Percentiles rank a stretch among this genome's conserved stretches.
These are phyloP conservation scores for Lablab purpureus DNA, from an alignment of 306 rosid species.

Conservation along the genomic window DNA sequence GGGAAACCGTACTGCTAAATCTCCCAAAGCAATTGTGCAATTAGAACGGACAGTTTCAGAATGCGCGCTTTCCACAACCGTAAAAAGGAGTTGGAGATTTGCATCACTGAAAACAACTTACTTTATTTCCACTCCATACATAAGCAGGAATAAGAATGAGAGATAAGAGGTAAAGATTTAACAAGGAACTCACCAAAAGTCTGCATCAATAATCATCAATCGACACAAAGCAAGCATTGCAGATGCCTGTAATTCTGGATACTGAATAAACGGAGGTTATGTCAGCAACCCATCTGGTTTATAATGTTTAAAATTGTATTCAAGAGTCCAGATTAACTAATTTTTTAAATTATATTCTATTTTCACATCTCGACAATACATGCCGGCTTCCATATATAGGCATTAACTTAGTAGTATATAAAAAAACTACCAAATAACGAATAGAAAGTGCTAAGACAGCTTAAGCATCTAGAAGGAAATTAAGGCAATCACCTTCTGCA, in stretches of 20 bases:
- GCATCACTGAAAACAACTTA: conserved; percentile 65
- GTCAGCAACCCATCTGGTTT: background rate
- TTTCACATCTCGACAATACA: background rate
- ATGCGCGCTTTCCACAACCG: conserved; percentile 78
- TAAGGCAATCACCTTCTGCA: conserved; percentile 79
- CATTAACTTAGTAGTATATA: conserved; percentile 15
- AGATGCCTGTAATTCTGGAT: conserved; percentile 94
- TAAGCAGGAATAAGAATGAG: background rate
- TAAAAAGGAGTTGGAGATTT: conserved; percentile 96
- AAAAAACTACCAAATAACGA: conserved; percentile 6
- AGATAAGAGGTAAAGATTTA: conserved; percentile 26
- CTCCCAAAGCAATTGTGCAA: conserved; percentile 93
- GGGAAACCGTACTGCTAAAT: conserved; percentile 95
- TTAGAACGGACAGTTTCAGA: conserved; percentile 95
- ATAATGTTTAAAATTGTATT: background rate
- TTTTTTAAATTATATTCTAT: conserved; percentile 6
- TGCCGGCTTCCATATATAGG: conserved; percentile 1
- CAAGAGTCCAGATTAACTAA: background rate
- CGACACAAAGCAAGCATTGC: conserved; percentile 97
- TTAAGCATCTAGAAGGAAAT: conserved; percentile 5
- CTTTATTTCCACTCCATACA: conserved; percentile 32
- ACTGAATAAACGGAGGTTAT: conserved; percentile 58
- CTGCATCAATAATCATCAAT: conserved; percentile 92
- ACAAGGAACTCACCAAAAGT: conserved; percentile 73
- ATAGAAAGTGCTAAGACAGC: conserved; percentile 32